Evolutionary conservation across 352 stramenopile species (phyloP), one percentile per base, ranked within the genome.

Genomic region (Phytophthora ramorum): DNA sequence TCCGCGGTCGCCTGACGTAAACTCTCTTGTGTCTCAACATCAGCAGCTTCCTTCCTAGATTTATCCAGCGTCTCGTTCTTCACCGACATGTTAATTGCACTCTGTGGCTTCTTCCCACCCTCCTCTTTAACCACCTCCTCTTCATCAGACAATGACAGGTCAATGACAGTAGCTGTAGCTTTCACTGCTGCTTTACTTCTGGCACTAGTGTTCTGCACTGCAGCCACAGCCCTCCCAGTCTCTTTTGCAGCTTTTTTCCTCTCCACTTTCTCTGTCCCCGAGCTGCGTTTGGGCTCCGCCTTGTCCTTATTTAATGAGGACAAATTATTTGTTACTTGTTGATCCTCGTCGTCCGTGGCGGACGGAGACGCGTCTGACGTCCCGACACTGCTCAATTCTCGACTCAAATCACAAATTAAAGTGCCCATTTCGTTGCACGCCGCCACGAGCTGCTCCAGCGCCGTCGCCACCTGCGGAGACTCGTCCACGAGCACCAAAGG

Each of bases 401-500:
- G 26, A 20, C 22, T 61, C 26, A 67, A 37, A 14, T 61, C 59
- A 10, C 32, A 67, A 3, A 67, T 26, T 12, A 62, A 37, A 16
- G 43, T 35, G n/a, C 59, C 43, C 5, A 67, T 61, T 7, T 62
- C 60, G 35, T 68, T 51, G 37, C 44, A 63, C 9, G 26, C 19
- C 4, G 60, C 45, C 26, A 57, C 60, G 8, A 68, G 34, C 24
- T 45, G 34, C 34, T 34, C 26, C n/a, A 68, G 19, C 13, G 51
- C 51, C 14, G 14, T 50, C 14, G 60, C 49, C 26, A 68, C 37
- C 6, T 38, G 41, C 4, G 50, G 41, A 8, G 51, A 62, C 22
- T 46, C 32, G 34, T 67, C 50, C 14, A 54, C 41, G 16, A 61
- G 14, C 12, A 43, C 50, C 10, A 68, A 34, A 1, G 51, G 14